Conservation (phyloP, 257 asterid genomes). For the Catharanthus roseus region DNA sequence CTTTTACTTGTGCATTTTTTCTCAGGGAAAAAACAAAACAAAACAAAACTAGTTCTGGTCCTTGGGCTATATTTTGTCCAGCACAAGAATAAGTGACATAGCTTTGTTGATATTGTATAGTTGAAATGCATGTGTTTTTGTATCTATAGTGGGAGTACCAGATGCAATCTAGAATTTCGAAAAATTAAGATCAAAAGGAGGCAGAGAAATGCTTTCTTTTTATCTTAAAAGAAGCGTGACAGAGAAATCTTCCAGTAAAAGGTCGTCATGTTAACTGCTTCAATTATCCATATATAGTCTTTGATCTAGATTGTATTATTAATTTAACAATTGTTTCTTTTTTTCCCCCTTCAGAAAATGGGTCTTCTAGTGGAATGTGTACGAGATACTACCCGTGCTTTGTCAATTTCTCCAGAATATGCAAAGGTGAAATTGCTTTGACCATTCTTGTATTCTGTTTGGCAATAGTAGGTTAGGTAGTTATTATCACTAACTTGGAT, state of each 20-base stretch:
- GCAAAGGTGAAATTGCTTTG: constrained; percentile 54
- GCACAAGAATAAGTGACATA: not conserved
- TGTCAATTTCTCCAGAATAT: constrained; percentile 52
- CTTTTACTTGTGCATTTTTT: not conserved
- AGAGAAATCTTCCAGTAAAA: not conserved
- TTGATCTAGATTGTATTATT: not conserved
- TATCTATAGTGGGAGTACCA: not conserved
- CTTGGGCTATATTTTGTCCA: not conserved
- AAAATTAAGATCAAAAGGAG: not conserved
- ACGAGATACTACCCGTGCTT: constrained; percentile 70
- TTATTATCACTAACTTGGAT: not conserved
- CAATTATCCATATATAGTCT: not conserved
- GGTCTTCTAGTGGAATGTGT: constrained; percentile 59
- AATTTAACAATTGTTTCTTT: not conserved
- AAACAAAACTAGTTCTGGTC: not conserved
- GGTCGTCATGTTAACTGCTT: not conserved
- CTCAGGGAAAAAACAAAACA: too few relatives aligned
- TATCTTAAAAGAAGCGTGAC: not conserved
- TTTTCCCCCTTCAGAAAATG: constrained; percentile 58
- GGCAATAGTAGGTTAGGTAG: not conserved
- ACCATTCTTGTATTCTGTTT: constrained; percentile 13
- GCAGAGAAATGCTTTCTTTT: not conserved
- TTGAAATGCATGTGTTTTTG: not conserved
- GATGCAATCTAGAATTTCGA: not conserved
- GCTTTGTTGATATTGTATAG: not conserved